Conservation (phyloP, 768 basidiomycete species). For the Phlebiopsis gigantea region DNA sequence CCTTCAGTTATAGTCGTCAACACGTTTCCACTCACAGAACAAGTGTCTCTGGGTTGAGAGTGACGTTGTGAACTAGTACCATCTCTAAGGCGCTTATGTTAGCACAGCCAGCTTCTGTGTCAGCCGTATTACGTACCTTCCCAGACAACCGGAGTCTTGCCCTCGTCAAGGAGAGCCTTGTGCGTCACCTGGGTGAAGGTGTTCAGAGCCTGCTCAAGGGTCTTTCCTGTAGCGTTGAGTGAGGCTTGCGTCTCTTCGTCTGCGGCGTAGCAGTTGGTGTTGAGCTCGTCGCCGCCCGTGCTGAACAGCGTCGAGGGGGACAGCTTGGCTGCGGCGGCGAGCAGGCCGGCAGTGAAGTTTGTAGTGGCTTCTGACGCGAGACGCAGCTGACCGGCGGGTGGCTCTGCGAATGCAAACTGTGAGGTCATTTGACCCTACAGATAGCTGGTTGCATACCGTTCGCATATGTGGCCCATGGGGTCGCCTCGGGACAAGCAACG, state of each 20-base stretch:
- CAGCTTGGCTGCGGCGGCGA: slow-evolving; percentile 24
- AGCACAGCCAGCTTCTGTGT: neutral
- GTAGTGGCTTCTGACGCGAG: slow-evolving; percentile 28
- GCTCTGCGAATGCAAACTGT: slow-evolving; percentile 25
- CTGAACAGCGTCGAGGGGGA: slow-evolving; percentile 31
- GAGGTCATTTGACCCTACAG: neutral
- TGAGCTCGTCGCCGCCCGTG: slow-evolving; percentile 45
- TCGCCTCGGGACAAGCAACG: slow-evolving; percentile 34
- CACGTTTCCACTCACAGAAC: slow-evolving; percentile 46
- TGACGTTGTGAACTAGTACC: slow-evolving; percentile 33
- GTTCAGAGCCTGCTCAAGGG: slow-evolving; percentile 35
- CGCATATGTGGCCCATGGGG: slow-evolving; percentile 31
- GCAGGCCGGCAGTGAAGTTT: slow-evolving; percentile 28
- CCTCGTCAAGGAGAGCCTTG: slow-evolving; percentile 21
- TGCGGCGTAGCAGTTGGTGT: slow-evolving; percentile 31
- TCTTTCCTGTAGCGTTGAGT: slow-evolving; percentile 28
- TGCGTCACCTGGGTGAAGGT: slow-evolving; percentile 32
- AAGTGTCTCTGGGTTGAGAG: slow-evolving; percentile 36
- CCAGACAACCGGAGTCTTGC: slow-evolving; percentile 46
- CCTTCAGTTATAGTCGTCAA: neutral
- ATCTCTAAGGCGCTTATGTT: slow-evolving; percentile 18
- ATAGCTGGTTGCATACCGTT: slow-evolving; percentile 17
- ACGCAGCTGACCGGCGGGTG: slow-evolving; percentile 43
- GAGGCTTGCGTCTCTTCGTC: slow-evolving; percentile 28
- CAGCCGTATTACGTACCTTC: slow-evolving; percentile 24